Base-by-base conservation (phyloP, 306 rosid species). In the Styphnolobium japonicum region DNA sequence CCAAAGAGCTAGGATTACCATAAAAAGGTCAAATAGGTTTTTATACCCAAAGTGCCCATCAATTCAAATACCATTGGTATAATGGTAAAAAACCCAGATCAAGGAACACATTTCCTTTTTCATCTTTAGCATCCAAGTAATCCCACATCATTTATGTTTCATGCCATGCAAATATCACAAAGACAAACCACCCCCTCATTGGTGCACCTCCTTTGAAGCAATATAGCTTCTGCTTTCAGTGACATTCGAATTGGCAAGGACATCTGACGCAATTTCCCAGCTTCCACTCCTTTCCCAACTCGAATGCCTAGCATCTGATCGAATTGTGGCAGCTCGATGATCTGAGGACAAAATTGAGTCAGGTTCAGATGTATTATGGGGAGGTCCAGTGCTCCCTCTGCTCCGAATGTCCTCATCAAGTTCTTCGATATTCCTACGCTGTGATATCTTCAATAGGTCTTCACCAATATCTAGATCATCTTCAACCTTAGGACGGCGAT, bases 401-500 rank as follows among this genome's bases (percentile, higher is more conserved):
- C 90, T 80, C 56, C 67, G 89, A 75, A 89, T 85, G 71, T 89
- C 98, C 72, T 92, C 94, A 0, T 81, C 92, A 8, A 94, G 84
- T 46, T 90, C 97, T 80, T 89, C 97, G 7, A 90, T 66, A 62
- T 92, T 92, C 77, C 92, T 92, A 36, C 98, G 92, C 81, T 94
- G 98, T 4, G 98, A 94, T 82, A 94, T 94, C 85, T 94, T 94
- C 85, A 94, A 76, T 40, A 94, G 79, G 82, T 94, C 97, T 82
- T 94, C 98, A 14, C 97, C 97, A 71, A 92, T 92, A 56, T 88
- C 98, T 57, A 89, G 89, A 83, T 94, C 96, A 29, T 88, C 94
- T 85, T 94, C 98, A 52, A 94, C 98, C 84, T 94, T 94, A 1
- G 94, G 81, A 16, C 96, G 98, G 51, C 87, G 89, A 81, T 94